Conservation (phyloP, 768 basidiomycete species). For the Naganishia randhawae region DNA sequence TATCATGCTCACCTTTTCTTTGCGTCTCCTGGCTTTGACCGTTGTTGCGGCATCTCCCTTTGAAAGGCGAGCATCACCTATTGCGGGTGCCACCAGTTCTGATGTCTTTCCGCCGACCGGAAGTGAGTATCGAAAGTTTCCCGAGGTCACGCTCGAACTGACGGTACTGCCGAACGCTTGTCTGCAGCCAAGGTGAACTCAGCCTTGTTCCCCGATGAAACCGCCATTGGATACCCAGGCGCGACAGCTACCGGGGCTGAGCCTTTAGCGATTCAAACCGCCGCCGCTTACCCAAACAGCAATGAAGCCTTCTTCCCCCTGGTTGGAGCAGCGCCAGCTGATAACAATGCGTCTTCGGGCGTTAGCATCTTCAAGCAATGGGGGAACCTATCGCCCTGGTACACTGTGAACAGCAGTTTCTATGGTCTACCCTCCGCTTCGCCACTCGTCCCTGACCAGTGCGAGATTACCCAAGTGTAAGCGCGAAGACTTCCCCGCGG, state of each 20-base stretch:
- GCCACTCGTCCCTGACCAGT: conserved; percentile 42
- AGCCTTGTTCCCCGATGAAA: conserved; percentile 41
- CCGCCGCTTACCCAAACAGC: conserved; percentile 37
- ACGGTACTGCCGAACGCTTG: background rate
- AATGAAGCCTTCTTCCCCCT: conserved; percentile 38
- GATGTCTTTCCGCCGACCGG: conserved; percentile 41
- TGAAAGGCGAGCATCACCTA: background rate
- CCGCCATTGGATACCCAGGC: conserved; percentile 40
- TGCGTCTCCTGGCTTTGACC: background rate
- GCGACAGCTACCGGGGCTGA: conserved; percentile 43
- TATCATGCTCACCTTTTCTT: background rate
- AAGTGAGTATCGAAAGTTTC: conserved; percentile 30
- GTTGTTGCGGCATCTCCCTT: conserved; percentile 1
- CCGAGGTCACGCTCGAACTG: background rate
- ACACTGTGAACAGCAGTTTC: conserved; percentile 39
- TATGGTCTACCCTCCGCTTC: conserved; percentile 47
- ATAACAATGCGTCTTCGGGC: conserved; percentile 7
- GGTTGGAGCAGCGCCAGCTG: conserved; percentile 29
- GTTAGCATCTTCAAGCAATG: conserved; percentile 44
- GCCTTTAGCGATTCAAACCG: conserved; percentile 43
- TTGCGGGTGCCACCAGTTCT: conserved; percentile 37
- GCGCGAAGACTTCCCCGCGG: background rate
- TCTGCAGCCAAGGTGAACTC: conserved; percentile 35
- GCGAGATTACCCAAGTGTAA: conserved; percentile 42
- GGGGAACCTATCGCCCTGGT: conserved; percentile 48